Base-by-base conservation (phyloP, 495 filamentous ascomycete genomes). In the Hyaloscypha bicolor region DNA sequence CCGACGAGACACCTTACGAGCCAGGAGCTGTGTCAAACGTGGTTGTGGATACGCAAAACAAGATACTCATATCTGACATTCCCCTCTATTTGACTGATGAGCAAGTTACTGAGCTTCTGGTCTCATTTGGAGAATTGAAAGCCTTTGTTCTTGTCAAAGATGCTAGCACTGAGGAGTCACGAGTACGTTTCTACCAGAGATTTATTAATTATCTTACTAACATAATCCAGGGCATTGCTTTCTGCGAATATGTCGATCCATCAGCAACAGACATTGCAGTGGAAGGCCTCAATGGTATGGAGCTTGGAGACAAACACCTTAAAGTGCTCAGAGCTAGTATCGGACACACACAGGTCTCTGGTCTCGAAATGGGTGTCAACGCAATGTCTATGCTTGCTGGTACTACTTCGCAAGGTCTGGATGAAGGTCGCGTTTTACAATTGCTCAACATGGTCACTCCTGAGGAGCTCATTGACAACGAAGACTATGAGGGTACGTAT, bases 331-430 rank as follows among this genome's bases (percentile, higher is more conserved):
- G 92, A 72, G 95, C 95, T 62, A 96, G 93, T 79, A 91, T 97
- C 69, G 95, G 95, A 64, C 89, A 91, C 69, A 94, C 92, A 31
- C 95, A 99, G 76, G 93, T 92, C 12, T 81, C 91, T 60, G 92
- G 93, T 53, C 82, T 95, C 21, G 95, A 98, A 71, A 94, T 97
- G 90, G 90, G 94, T 31, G 94, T 98, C 67, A 97, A 96, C 69
- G 96, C 94, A 68, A 98, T 99, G 93, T 95, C 93, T 33, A 94
- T 98, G 92, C 93, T 99, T 74, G 95, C 95, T 37, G 93, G 94
- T 55, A 97, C 94, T 42, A 94, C 91, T 9, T 91, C 90, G 37
- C 83, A 84, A 53, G 90, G 93, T 66, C 75, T 90, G 45, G 91
- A 94, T 66, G 86, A 86, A 55, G 87, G 89, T 64, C 86, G 93